phyloP scores from a whole-genome alignment of 768 basidiomycete genomes.

The Trametes cinnabarina region DNA sequence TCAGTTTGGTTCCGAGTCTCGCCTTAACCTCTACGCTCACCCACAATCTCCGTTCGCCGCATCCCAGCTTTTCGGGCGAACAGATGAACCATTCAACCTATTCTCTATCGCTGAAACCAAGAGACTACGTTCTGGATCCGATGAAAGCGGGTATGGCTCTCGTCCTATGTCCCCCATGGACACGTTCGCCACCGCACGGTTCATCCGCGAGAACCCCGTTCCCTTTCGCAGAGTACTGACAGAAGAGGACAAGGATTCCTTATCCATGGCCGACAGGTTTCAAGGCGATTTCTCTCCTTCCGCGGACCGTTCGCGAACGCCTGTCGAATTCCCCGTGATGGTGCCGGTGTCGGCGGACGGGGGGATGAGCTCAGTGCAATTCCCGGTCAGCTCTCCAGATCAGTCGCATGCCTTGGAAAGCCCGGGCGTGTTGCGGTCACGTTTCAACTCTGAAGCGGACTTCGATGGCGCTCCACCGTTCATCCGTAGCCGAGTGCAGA shows the following conservation, averaged over 20 bases:
- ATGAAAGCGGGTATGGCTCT: slow-evolving; percentile 51
- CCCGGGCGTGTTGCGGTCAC: slow-evolving; percentile 54
- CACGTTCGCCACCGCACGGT: slow-evolving; percentile 41
- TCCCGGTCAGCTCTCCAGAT: slow-evolving; percentile 80
- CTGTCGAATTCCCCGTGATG: slow-evolving; percentile 56
- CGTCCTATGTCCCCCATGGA: slow-evolving; percentile 52
- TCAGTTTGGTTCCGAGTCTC: slow-evolving; percentile 51
- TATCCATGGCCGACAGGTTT: slow-evolving; percentile 41
- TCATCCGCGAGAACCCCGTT: slow-evolving; percentile 47
- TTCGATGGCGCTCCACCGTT: slow-evolving; percentile 74
- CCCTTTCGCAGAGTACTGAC: slow-evolving; percentile 74
- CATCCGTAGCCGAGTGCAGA: slow-evolving; percentile 81
- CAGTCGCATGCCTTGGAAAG: slow-evolving; percentile 49
- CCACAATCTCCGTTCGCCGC: slow-evolving; percentile 88
- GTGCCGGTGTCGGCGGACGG: slow-evolving; percentile 51
- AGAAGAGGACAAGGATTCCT: slow-evolving; percentile 72
- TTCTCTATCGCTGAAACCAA: slow-evolving; percentile 82
- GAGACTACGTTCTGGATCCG: slow-evolving; percentile 51
- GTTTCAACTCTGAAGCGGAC: slow-evolving; percentile 73
- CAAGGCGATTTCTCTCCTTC: slow-evolving; percentile 43
- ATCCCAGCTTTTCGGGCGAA: slow-evolving; percentile 76
- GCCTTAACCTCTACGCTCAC: slow-evolving; percentile 44
- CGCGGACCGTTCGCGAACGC: slow-evolving; percentile 46
- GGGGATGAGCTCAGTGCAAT: slow-evolving; percentile 71
- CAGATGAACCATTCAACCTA: slow-evolving; percentile 75